phyloP scores from a whole-genome alignment of 345 rosid genomes.

The Aethionema arabicum region DNA sequence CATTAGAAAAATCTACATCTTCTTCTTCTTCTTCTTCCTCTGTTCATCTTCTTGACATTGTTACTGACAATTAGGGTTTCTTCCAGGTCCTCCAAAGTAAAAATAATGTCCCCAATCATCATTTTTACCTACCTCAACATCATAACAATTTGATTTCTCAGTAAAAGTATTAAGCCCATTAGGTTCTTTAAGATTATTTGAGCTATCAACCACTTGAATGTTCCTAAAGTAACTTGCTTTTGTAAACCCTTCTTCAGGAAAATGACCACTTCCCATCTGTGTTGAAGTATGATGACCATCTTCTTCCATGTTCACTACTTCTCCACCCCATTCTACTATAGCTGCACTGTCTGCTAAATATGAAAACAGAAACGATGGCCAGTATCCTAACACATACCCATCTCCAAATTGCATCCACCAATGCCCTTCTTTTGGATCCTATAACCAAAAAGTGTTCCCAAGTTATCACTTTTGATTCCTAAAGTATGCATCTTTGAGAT shows the following conservation, averaged over 20 bases:
- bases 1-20: constrained; percentile 11
- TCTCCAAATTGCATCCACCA: constrained; percentile 85
- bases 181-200: constrained; percentile 63
- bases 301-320: constrained; percentile 62
- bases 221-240: constrained; percentile 66
- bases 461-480: not conserved
- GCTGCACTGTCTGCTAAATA: constrained; percentile 68
- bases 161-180: constrained; percentile 60
- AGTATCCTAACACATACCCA: constrained; percentile 58
- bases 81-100: constrained; percentile 74
- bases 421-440: constrained; percentile 75
- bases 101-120: constrained; percentile 64
- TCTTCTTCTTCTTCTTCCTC: constrained; percentile 16
- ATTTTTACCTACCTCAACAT: constrained; percentile 50
- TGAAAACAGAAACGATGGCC: constrained; percentile 66
- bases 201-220: constrained; percentile 59
- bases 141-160: constrained; percentile 64
- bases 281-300: constrained; percentile 67
- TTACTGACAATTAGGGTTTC: constrained; percentile 57
- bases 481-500: not conserved
- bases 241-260: constrained; percentile 61
- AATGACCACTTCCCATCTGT: constrained; percentile 74
- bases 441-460: constrained; percentile 14
- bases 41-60: constrained; percentile 15
- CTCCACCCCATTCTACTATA: constrained; percentile 79